phyloP scores from a whole-genome alignment of 2,329 filamentous ascomycete species.

The Sarocladium oryzae region DNA sequence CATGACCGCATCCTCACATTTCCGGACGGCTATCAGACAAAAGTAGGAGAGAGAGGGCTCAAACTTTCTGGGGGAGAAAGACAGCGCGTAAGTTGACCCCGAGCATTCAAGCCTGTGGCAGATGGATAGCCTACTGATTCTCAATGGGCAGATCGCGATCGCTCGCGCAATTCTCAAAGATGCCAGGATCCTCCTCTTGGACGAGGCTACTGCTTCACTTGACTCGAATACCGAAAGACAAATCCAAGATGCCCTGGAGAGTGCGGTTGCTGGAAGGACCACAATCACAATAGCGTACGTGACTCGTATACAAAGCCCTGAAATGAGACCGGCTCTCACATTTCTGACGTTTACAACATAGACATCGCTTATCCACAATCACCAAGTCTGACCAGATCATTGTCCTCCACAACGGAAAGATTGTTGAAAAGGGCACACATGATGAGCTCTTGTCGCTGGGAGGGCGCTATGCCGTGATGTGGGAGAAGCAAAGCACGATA shows the following conservation, averaged over 20 bases:
- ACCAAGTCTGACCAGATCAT: slow-evolving; percentile 48
- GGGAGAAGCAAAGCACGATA: slow-evolving; percentile 42
- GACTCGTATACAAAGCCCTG: not conserved
- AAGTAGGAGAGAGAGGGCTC: slow-evolving; percentile 46
- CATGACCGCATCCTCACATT: slow-evolving; percentile 48
- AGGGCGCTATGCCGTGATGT: slow-evolving; percentile 46
- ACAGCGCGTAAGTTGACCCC: slow-evolving; percentile 37
- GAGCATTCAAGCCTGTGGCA: not conserved
- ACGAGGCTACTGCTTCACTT: slow-evolving; percentile 66
- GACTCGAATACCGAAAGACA: slow-evolving; percentile 54
- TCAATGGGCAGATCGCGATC: slow-evolving; percentile 39
- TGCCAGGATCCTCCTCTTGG: slow-evolving; percentile 62
- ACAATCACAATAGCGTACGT: slow-evolving; percentile 46
- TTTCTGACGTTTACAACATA: slow-evolving; percentile 15
- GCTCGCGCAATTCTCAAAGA: slow-evolving; percentile 62
- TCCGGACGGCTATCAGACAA: slow-evolving; percentile 45
- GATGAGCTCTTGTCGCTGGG: slow-evolving; percentile 34
- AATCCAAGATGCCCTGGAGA: slow-evolving; percentile 48
- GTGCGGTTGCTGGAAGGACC: slow-evolving; percentile 40
- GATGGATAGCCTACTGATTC: not conserved
- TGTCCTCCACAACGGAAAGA: slow-evolving; percentile 44
- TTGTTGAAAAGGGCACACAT: slow-evolving; percentile 46
- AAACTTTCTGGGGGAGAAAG: slow-evolving; percentile 55
- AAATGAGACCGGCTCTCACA: not conserved
- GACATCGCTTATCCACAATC: slow-evolving; percentile 52